Evolutionary conservation across 2,329 filamentous ascomycete genomes (phyloP), one percentile per base, ranked within the genome.

Genomic region (Fusarium equiseti): DNA sequence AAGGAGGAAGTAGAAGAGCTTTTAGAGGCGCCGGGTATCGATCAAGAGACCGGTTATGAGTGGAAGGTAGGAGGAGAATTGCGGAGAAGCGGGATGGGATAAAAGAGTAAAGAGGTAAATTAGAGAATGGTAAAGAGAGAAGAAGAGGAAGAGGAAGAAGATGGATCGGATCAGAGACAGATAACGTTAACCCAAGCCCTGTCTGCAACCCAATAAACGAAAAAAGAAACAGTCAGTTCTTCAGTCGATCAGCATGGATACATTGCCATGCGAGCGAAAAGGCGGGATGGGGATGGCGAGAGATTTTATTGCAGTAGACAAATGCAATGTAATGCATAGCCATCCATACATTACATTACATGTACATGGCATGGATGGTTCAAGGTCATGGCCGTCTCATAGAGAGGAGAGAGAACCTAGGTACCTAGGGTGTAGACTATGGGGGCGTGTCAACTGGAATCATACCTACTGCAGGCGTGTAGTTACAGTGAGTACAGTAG

Each of bases 201-300:
- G 35, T 52, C 50, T 43, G 27, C 27, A 29, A 29, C 63, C 68
- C 18, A 71, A 64, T 40, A 54, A 62, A 54, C 58, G 61, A 56
- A 71, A 71, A 52, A 64, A 61, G 40, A 64, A 65, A 31, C 58
- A 59, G 62, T 54, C 57, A 51, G 46, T 35, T 35, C 32, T n/a
- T 67, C 40, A 44, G 26, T 55, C 22, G n/a, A 52, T 52, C 35
- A 13, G 13, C 35, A 52, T 52, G 32, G 50, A 35, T 42, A 18
- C 45, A 32, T 62, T 62, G 55, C 49, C 58, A 67, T 68, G 67
- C 58, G 63, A 70, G 59, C 46, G 40, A 68, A 66, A 66, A 64
- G 68, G 68, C 68, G 68, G 68, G 58, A 70, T 68, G 68, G 50
- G 56, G 64, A 62, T 58, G 63, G 64, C 68, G 68, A 70, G 68